Percentiles rank a stretch among this genome's conserved stretches.
phyloP scores from a whole-genome alignment of 2,329 filamentous ascomycete species.

The Venturia oleaginea region DNA sequence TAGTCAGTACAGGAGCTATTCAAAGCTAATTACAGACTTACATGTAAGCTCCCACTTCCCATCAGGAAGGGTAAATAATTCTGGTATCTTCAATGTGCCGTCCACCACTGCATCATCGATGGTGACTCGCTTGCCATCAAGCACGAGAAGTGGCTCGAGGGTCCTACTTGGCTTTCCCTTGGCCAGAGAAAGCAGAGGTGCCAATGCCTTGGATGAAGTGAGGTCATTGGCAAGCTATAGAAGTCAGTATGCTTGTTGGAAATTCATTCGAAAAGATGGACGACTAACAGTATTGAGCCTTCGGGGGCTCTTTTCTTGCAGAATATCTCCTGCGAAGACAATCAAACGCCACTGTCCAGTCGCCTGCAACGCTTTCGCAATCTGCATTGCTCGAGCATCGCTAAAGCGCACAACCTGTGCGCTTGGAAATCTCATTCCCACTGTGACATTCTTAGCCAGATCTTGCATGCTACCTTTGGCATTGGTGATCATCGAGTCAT shows the following conservation, averaged over 20 bases:
- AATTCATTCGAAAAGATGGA: neutral
- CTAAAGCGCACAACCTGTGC: constrained; percentile 52
- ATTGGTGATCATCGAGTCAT: constrained; percentile 42
- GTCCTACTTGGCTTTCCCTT: neutral
- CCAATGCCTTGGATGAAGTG: neutral
- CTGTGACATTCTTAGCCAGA: constrained; percentile 37
- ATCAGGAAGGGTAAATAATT: constrained; percentile 1
- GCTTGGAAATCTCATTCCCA: constrained; percentile 51
- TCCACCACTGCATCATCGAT: constrained; percentile 12
- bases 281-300: neutral
- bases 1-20: neutral
- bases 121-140: neutral
- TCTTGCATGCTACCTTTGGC: constrained; percentile 38
- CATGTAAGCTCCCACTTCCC: constrained; percentile 8
- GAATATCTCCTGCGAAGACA: constrained; percentile 46
- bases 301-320: neutral
- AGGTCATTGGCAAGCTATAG: neutral
- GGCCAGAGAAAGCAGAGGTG: neutral
- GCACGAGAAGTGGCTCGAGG: constrained; percentile 9
- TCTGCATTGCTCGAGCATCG: constrained; percentile 47
- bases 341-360: constrained; percentile 52
- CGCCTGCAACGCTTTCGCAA: constrained; percentile 47
- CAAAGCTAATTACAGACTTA: neutral
- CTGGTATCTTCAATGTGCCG: neutral
- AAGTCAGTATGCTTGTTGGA: neutral